Evolutionary conservation across 768 basidiomycete genomes (phyloP).

Genomic region (Rossbeevera mucosa): DNA sequence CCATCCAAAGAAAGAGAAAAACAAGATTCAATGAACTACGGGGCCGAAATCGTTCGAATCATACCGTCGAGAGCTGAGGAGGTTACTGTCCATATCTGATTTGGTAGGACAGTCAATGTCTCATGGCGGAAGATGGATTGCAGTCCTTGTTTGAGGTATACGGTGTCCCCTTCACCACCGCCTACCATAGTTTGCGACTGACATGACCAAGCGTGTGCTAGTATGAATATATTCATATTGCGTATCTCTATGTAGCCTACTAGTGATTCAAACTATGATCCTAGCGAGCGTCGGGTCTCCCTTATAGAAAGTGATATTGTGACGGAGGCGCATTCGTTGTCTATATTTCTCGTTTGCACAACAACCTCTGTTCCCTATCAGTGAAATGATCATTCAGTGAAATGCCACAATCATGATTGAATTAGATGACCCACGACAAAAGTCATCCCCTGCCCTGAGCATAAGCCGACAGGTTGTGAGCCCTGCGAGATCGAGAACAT

Average conservation of each 20-base stretch:
- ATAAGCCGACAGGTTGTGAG: constrained; percentile 46
- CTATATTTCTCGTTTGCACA: constrained; percentile 56
- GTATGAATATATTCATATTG: constrained; percentile 11
- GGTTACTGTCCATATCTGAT: constrained; percentile 17
- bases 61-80: constrained; percentile 22
- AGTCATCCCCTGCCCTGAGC: constrained; percentile 39
- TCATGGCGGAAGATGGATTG: constrained; percentile 34
- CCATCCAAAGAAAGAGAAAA: not conserved
- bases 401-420: not conserved
- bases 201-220: constrained; percentile 13
- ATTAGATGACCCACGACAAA: constrained; percentile 45
- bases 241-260: constrained; percentile 19
- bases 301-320: constrained; percentile 18
- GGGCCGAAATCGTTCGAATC: not conserved
- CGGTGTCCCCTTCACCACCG: constrained; percentile 45
- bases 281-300: constrained; percentile 10
- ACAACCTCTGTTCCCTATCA: constrained; percentile 42
- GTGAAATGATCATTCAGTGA: not conserved
- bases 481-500: constrained; percentile 48
- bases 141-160: constrained; percentile 74
- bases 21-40: not conserved
- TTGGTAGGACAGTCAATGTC: constrained; percentile 12
- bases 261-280: constrained; percentile 16
- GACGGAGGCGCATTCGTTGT: constrained; percentile 42
- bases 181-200: constrained; percentile 57